A percentile compares a stretch with the other conserved stretches of the same genome.
phyloP scores from a whole-genome alignment of 2,329 filamentous ascomycete genomes.

The Alternaria hordeiaustralica region DNA sequence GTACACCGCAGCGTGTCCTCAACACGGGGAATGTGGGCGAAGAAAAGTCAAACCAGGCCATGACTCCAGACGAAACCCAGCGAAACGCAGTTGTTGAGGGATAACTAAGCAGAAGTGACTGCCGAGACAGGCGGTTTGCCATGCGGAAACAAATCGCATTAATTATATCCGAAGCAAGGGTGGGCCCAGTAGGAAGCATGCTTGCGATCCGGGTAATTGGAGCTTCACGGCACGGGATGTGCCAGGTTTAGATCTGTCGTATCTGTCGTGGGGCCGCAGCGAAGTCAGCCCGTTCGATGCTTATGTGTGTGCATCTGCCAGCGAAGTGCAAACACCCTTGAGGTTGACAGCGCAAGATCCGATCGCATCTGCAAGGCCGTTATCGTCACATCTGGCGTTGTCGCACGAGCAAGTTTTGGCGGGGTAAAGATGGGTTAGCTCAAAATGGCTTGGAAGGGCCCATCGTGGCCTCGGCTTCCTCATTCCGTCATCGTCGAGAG shows the following conservation, averaged over 20 bases:
- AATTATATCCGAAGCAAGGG: neutral
- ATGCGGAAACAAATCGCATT: neutral
- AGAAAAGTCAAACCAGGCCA: neutral
- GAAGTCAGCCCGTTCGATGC: neutral
- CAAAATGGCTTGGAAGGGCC: neutral
- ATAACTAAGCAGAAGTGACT: neutral
- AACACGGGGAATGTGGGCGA: neutral
- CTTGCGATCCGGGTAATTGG: neutral
- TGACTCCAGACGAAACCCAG: neutral
- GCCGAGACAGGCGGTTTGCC: neutral
- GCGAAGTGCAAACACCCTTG: neutral
- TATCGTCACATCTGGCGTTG: neutral
- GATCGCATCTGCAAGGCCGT: neutral
- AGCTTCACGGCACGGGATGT: neutral
- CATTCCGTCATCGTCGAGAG: neutral
- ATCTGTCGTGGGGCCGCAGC: neutral
- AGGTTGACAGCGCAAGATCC: neutral
- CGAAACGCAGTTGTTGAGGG: neutral
- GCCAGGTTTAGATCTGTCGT: neutral
- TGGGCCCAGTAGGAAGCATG: neutral
- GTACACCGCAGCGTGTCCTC: neutral
- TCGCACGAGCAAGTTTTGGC: neutral
- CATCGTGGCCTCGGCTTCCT: neutral
- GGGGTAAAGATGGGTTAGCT: conserved; percentile 2
- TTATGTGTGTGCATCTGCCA: neutral